A percentile compares a stretch with the other conserved stretches of the same genome.
These are phyloP conservation scores for Mortierella sp. DNA, from an alignment of 371 early-diverging fungal genomes.

Conservation along the genomic window DNA sequence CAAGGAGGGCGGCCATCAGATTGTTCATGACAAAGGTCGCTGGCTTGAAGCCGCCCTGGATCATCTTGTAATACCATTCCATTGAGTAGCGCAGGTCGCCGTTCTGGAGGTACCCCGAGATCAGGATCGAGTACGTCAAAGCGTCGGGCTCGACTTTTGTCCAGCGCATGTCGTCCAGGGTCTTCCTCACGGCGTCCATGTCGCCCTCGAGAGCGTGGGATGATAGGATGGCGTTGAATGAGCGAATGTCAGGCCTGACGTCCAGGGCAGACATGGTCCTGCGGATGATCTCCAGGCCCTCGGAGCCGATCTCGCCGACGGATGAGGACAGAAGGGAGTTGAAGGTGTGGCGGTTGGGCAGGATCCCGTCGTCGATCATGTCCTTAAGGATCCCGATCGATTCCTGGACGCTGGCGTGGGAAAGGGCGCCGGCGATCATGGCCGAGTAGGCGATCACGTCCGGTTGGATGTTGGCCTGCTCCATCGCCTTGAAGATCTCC, in stretches of 20 bases:
- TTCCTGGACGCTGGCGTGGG: conserved; percentile 25
- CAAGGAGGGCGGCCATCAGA: conserved; percentile 43
- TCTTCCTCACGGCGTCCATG: conserved; percentile 28
- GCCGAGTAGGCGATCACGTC: conserved; percentile 51
- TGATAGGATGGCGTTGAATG: conserved; percentile 44
- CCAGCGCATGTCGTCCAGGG: conserved; percentile 33
- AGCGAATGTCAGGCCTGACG: conserved; percentile 36
- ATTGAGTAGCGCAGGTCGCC: conserved; percentile 44
- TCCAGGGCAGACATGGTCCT: conserved; percentile 29
- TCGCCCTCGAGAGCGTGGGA: conserved; percentile 44
- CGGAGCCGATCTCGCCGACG: conserved; percentile 37
- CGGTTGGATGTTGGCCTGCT: conserved; percentile 40
- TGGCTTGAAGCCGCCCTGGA: conserved; percentile 21
- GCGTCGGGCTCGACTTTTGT: conserved; percentile 33
- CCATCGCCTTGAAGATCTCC: conserved; percentile 42
- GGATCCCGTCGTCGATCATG: conserved; percentile 44
- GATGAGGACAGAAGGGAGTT: conserved; percentile 41
- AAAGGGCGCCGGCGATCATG: conserved; percentile 37
- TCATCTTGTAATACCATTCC: conserved; percentile 50
- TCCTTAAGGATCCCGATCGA: conserved; percentile 36
- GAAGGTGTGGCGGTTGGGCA: conserved; percentile 43
- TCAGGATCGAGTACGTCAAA: conserved; percentile 46
- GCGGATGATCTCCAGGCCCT: conserved; percentile 27
- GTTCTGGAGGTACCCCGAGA: conserved; percentile 47
- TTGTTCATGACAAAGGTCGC: conserved; percentile 35